A percentile compares a stretch with the other conserved stretches of the same genome.
These are phyloP conservation scores for Myochromella boudieri DNA, from an alignment of 768 basidiomycete genomes.

Conservation along the genomic window DNA sequence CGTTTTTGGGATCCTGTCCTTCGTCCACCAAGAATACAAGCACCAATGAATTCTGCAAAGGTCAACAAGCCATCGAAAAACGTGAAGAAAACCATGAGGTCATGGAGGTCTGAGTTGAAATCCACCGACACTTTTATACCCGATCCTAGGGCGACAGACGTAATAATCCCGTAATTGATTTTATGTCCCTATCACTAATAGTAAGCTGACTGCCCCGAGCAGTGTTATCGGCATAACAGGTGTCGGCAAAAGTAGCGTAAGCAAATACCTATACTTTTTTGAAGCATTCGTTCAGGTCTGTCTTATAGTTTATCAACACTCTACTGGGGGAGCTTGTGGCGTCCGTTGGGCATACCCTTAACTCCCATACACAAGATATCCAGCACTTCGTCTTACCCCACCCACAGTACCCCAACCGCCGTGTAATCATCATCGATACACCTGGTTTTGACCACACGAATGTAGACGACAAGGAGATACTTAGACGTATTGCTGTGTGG, in stretches of 20 bases:
- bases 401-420: constrained; percentile 5
- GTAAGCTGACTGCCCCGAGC: not conserved
- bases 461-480: constrained; percentile 19
- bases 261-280: not conserved
- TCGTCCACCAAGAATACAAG: no score
- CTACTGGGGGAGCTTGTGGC: constrained; percentile 15
- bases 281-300: not conserved
- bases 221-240: constrained; percentile 20
- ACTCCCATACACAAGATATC: constrained; percentile 18
- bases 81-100: no score
- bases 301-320: constrained; percentile 23
- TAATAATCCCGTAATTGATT: constrained; percentile 14
- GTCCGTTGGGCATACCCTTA: constrained; percentile 14
- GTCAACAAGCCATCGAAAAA: not conserved
- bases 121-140: constrained; percentile 10
- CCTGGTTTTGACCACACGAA: constrained; percentile 24
- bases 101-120: not conserved
- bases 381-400: constrained; percentile 17
- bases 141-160: constrained; percentile 10
- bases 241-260: constrained; percentile 20
- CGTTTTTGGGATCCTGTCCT: no score
- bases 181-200: not conserved
- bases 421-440: constrained; percentile 21
- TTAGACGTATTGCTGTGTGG: constrained; percentile 20
- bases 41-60: not conserved